Evolutionary conservation across 2,329 filamentous ascomycete species (phyloP).

Genomic region (Exophiala sp.): DNA sequence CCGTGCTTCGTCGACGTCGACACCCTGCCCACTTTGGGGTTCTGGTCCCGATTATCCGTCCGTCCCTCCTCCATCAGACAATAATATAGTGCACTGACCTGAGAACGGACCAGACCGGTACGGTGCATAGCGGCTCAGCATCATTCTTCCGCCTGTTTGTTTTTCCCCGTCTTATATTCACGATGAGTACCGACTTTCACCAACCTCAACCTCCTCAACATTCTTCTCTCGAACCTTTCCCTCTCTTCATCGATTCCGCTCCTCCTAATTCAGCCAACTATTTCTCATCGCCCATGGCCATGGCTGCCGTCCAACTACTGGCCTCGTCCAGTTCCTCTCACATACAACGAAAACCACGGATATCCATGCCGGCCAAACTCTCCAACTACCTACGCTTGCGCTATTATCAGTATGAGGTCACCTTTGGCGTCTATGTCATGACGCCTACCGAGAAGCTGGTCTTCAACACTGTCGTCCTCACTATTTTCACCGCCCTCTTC

Average conservation of each 20-base stretch:
- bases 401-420: constrained; percentile 97
- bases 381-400: constrained; percentile 64
- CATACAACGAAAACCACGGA: constrained; percentile 9
- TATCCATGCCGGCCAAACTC: constrained; percentile 21
- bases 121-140: neutral
- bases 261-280: constrained; percentile 26
- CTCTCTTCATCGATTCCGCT: constrained; percentile 27
- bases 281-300: constrained; percentile 28
- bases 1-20: neutral
- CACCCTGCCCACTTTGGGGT: neutral
- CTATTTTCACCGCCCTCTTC: constrained; percentile 12
- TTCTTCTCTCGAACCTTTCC: constrained; percentile 27
- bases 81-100: neutral
- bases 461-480: constrained; percentile 65
- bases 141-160: neutral
- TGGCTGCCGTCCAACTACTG: constrained; percentile 25
- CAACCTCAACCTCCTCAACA: constrained; percentile 9
- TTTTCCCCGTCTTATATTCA: neutral
- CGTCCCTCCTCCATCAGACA: neutral
- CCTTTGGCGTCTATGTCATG: constrained; percentile 96
- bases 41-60: neutral
- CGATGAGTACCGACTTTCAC: constrained; percentile 9
- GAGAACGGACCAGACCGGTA: neutral
- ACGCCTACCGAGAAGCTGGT: constrained; percentile 92
- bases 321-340: constrained; percentile 13